Evolutionary conservation across 2,329 filamentous ascomycete species (phyloP).

Genomic region (Pseudogymnoascus sp.): DNA sequence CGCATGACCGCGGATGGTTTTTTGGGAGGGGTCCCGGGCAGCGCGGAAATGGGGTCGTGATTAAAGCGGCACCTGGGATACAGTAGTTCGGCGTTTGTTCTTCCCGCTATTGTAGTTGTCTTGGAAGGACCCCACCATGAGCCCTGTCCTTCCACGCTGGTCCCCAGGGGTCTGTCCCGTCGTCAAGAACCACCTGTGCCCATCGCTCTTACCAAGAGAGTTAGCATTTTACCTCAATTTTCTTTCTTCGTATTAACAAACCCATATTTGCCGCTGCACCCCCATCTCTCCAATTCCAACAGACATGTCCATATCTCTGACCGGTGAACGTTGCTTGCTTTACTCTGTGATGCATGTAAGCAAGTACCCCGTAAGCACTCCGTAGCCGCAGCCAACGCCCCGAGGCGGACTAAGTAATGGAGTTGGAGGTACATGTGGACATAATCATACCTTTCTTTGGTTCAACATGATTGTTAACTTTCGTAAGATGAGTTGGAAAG

Average conservation of each 20-base stretch:
- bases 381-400: not conserved
- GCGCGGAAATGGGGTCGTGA: not conserved
- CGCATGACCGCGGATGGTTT: not conserved
- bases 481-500: not conserved
- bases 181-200: not conserved
- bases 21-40: not conserved
- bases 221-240: not conserved
- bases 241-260: constrained; percentile 2
- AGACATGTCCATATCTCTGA: not conserved
- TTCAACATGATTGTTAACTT: not conserved
- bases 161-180: constrained; percentile 1
- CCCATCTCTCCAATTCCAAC: not conserved
- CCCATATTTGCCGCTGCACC: not conserved
- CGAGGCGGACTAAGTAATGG: not conserved
- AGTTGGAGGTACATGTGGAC: not conserved
- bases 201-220: not conserved
- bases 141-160: not conserved
- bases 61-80: constrained; percentile 1
- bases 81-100: constrained; percentile 1
- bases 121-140: not conserved
- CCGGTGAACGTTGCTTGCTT: not conserved
- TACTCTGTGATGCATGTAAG: not conserved
- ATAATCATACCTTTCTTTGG: not conserved
- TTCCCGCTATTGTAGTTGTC: constrained; percentile 1
- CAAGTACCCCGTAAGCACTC: constrained; percentile 1